Conservation (phyloP, 768 basidiomycete genomes). For the Clitopilus hobsonii region DNA sequence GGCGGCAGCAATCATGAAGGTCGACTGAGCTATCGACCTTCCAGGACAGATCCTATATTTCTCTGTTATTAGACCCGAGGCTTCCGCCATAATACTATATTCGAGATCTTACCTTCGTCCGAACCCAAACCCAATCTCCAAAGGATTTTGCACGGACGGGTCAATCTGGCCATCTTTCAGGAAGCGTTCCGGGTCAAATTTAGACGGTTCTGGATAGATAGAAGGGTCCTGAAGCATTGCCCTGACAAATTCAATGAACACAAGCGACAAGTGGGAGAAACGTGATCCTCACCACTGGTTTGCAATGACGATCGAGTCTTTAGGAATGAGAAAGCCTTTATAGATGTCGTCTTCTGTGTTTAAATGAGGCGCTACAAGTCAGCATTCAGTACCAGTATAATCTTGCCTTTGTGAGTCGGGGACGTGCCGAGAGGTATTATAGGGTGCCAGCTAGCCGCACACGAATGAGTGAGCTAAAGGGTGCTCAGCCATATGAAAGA, state of each 20-base stretch:
- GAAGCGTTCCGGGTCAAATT: slow-evolving; percentile 34
- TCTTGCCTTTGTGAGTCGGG: not conserved
- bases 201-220: slow-evolving; percentile 25
- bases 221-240: slow-evolving; percentile 26
- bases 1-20: not conserved
- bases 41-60: not conserved
- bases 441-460: not conserved
- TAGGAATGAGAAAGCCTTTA: slow-evolving; percentile 28
- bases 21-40: not conserved
- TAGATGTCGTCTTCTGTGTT: slow-evolving; percentile 25
- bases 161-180: slow-evolving; percentile 20
- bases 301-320: slow-evolving; percentile 20
- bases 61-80: not conserved
- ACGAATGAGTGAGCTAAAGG: not conserved
- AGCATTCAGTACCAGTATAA: not conserved
- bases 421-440: not conserved
- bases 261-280: not conserved
- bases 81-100: not conserved
- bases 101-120: not conserved
- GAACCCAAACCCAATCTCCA: not conserved
- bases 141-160: slow-evolving; percentile 12
- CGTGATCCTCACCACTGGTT: slow-evolving; percentile 21
- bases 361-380: slow-evolving; percentile 21
- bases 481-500: not conserved
- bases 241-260: slow-evolving; percentile 16